Conservation (phyloP, 139 green algal species). For the Coccomyxa sp. region DNA sequence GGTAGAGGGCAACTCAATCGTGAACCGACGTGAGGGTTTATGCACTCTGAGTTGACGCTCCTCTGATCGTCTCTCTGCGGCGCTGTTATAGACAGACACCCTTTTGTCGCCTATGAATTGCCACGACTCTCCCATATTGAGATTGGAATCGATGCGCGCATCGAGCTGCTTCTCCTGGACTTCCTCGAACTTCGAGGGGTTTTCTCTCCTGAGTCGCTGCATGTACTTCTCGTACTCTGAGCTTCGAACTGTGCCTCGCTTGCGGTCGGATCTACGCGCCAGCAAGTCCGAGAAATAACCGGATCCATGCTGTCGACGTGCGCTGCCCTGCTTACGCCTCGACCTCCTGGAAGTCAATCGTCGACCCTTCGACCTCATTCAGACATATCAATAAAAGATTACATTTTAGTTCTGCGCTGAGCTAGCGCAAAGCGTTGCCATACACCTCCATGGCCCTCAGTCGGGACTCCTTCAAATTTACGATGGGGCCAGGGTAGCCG, state of each 20-base stretch:
- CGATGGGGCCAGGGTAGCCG: background rate
- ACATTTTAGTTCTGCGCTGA: background rate
- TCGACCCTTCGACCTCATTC: background rate
- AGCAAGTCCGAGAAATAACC: conserved; percentile 1
- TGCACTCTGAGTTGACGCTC: background rate
- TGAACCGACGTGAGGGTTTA: background rate
- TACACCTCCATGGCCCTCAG: background rate
- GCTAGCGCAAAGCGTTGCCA: background rate
- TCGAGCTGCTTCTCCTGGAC: background rate
- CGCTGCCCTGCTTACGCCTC: background rate
- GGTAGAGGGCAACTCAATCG: background rate
- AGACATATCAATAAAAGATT: background rate
- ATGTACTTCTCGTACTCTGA: conserved; percentile 1
- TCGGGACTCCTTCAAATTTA: background rate
- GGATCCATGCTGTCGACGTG: background rate
- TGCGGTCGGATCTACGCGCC: background rate
- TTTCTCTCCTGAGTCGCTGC: background rate
- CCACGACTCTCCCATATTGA: background rate
- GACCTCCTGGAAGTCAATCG: background rate
- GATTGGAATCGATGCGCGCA: background rate
- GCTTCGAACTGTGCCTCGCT: background rate
- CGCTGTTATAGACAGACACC: background rate
- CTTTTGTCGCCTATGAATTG: background rate
- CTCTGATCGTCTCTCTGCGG: background rate
- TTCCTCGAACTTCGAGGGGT: background rate